Evolutionary conservation across 1,139 yeast species (phyloP).

Genomic region (Sugiyamaella neomexicana): DNA sequence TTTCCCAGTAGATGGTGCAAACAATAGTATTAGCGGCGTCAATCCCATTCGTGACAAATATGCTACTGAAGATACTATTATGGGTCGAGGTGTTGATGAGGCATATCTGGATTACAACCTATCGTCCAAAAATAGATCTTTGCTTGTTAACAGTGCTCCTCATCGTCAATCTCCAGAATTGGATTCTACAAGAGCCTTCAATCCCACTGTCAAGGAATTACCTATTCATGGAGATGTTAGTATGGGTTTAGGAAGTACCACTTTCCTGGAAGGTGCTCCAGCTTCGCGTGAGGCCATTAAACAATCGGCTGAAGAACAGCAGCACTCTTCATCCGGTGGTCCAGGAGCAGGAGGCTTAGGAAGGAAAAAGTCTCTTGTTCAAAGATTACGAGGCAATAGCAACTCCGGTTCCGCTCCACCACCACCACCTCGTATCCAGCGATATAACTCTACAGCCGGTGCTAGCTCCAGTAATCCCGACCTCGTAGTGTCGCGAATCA

Average conservation of each 20-base stretch:
- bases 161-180: conserved; percentile 8
- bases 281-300: conserved; percentile 62
- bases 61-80: conserved; percentile 39
- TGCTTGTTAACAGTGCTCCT: background rate
- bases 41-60: conserved; percentile 42
- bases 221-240: conserved; percentile 85
- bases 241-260: conserved; percentile 84
- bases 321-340: no score
- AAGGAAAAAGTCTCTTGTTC: conserved; percentile 69
- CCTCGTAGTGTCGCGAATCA: conserved; percentile 19
- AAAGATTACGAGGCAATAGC: conserved; percentile 51
- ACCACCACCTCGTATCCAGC: conserved; percentile 20
- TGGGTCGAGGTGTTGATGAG: conserved; percentile 40
- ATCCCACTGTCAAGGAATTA: conserved; percentile 63
- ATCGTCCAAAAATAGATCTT: conserved; percentile 14
- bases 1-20: conserved; percentile 93
- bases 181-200: conserved; percentile 9
- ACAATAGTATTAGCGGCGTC: conserved; percentile 75
- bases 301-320: conserved; percentile 39
- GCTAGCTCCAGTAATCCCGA: conserved; percentile 21
- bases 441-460: conserved; percentile 15
- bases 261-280: conserved; percentile 95
- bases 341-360: conserved; percentile 36
- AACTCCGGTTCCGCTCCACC: conserved; percentile 21
- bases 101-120: conserved; percentile 35